Evolutionary conservation across 2,329 filamentous ascomycete genomes (phyloP), one percentile per base, ranked within the genome.

Genomic region (Colletotrichum karsti): DNA sequence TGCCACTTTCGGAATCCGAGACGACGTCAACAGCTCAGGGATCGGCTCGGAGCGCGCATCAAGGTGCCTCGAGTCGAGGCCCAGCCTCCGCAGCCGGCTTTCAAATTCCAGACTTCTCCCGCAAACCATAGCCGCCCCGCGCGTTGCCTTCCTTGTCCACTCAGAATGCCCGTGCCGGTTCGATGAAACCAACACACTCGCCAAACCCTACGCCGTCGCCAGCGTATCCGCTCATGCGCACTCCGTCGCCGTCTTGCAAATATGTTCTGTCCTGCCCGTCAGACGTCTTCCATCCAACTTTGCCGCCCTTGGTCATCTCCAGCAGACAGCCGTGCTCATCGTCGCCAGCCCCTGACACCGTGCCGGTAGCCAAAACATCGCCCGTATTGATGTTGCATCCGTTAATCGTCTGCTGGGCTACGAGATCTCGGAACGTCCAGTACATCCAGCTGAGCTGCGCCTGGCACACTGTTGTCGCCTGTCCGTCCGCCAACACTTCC

Each of bases 151-250:
- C 63, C 20, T 13, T 51, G 51, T 37, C 22, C 13, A 10, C 26
- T 64, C 24, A 58, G 22, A 67, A 62, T 26, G 65, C 58, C 41
- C 56, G 60, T 35, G 60, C 62, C 24, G 64, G 39, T 20, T 33
- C 60, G 37, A 70, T 44, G 30, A 60, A 57, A 2, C 81, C 81
- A 2, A 72, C 54, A 35, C 78, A 80, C 7, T 81, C 78, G 0
- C 79, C 79, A 62, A 81, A 81, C 0, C 80, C 79, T 61, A 82
- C 87, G 13, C 79, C 77, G 73, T 44, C 82, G 79, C 73, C 84
- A 72, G 26, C 79, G 73, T 67, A 82, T 75, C 44, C 80, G 56
- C 74, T 80, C 41, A 81, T 74, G 18, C 77, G 71, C 39, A 81
- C 73, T n/a, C 73, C 74, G 63, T 83, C 82, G 1, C 80, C 81